Evolutionary conservation across 441 rosid genomes (phyloP), one percentile per base, ranked within the genome.

Genomic region (Arabidopsis lyrata): DNA sequence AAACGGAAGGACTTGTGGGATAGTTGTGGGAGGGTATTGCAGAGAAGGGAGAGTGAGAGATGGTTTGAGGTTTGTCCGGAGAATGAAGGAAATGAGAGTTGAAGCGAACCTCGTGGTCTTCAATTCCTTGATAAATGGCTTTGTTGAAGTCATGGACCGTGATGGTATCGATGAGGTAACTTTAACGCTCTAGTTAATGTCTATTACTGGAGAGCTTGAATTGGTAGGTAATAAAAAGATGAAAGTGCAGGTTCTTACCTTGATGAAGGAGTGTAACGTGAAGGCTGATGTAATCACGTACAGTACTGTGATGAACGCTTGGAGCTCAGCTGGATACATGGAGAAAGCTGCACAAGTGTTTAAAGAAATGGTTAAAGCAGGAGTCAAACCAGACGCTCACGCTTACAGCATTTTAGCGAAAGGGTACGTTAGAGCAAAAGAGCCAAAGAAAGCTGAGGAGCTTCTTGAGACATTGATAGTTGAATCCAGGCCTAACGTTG

Each of bases 321-420:
- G 97, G 95, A 91, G 97, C 83, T 83, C 89, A n/a, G 89, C 88
- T 0, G 97, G 95, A 53, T 86, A 82, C 71, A 89, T 91, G 93
- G 83, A 78, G 47, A 91, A 87, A 78, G 88, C 95, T 78, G 82
- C 81, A 59, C 87, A 86, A 75, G 86, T 87, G 62, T 91, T 91
- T 53, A 81, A 89, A 62, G 88, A 89, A 83, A 87, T 89, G 95
- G 77, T 84, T 53, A 83, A 82, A 66, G 85, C 90, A 16, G 87
- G 92, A 20, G 83, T 87, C 71, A 79, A 84, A 70, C 94, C 94
- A 36, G 94, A 91, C 38, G 78, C 78, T 36, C 91, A 87, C 56
- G 87, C 88, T 44, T 86, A 81, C 70, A 86, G 89, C 81, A 91
- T 88, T 81, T 81, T 91, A 39, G 91, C 97, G 14, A 88, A 88